Evolutionary conservation across 129 eudicot species (phyloP).

Genomic region (carrot (Daucus carota)): DH1_v3.0 NC_030389.2:43668501-43669000

Average conservation of each 20-base stretch:
- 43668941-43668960: background rate
- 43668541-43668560: slow-evolving; percentile 91
- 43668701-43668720: slow-evolving; percentile 42
- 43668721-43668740: slow-evolving; percentile 55
- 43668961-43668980: background rate
- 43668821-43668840: background rate
- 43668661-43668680: slow-evolving; percentile 57
- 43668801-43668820: background rate
- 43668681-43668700: slow-evolving; percentile 61
- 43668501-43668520: background rate
- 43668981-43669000: background rate
- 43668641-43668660: slow-evolving; percentile 22
- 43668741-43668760: slow-evolving; percentile 71
- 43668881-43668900: background rate
- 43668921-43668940: background rate
- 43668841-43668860: background rate
- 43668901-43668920: background rate
- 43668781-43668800: background rate
- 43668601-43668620: slow-evolving; percentile 88
- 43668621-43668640: slow-evolving; percentile 60
- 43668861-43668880: background rate
- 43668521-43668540: slow-evolving; percentile 19
- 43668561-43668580: slow-evolving; percentile 68
- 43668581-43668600: slow-evolving; percentile 45
- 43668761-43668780: slow-evolving; percentile 3